Base-by-base conservation (phyloP, 176 grass and related monocot species). In the Avena eriantha region DNA sequence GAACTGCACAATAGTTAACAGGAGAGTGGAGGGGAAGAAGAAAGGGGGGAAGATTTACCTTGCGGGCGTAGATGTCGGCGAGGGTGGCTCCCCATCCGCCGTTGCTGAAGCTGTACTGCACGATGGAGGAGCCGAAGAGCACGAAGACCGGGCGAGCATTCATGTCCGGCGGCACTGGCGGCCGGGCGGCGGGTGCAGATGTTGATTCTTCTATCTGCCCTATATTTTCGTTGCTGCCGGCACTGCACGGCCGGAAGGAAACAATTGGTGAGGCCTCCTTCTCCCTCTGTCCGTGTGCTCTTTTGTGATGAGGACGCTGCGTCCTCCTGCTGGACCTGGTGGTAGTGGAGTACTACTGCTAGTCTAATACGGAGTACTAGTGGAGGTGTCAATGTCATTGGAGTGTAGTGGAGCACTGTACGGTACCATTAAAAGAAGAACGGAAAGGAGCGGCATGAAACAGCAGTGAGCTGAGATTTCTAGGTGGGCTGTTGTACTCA, bases 31-130 rank as follows among this genome's bases (percentile, higher is more conserved):
- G 36, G 60, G 60, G 34, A 21, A n/a, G 53, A 61, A 41, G 26
- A 58, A 78, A 10, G 14, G 21, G 19, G 55, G 57, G 36, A 16
- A 3, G 34, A 39, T 39, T 34, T 21, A 91, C 91, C 91, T 93
- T 93, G 79, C 92, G 92, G 79, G 92, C 82, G 83, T 93, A 93
- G 68, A 93, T 85, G 65, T 93, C 92, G 79, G 86, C 86, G 68
- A 93, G 88, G 13, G 82, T 63, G 24, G 88, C 82, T 16, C 92
- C 88, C 92, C 92, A 93, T 79, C 92, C 92, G 57, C 86, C 86
- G 51, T 93, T 93, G 88, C 92, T 90, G 88, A 93, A 93, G 73
- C 92, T 88, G 82, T 39, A 93, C 73, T 93, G 88, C 36, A 93
- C 88, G 86, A 93, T 93, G 86, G 92, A 93, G 88, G 92, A 93